Conservation (phyloP, 176 grass and related monocot species). For the Raddia distichophylla region DNA sequence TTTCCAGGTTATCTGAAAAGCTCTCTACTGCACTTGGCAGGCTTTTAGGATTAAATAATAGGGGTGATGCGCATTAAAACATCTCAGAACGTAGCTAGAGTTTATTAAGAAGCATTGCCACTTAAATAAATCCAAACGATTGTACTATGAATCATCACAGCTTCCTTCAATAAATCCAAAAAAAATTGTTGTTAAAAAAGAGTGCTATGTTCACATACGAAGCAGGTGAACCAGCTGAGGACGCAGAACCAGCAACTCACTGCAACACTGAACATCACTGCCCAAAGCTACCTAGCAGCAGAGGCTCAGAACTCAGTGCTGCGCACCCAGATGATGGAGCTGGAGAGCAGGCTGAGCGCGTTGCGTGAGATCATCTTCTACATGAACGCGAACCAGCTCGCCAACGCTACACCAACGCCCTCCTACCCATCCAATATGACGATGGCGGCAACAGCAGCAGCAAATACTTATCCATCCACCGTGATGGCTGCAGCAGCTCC, state of each 20-base stretch:
- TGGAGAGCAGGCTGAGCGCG: constrained; percentile 42
- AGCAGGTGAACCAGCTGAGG: constrained; percentile 45
- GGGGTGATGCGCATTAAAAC: neutral
- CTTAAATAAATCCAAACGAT: neutral
- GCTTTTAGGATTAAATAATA: neutral
- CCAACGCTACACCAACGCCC: neutral
- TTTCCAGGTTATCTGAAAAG: neutral
- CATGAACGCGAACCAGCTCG: neutral
- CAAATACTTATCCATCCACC: neutral
- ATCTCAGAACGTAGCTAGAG: neutral
- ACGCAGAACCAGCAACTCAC: constrained; percentile 51
- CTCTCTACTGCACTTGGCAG: neutral
- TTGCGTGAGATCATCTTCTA: constrained; percentile 49
- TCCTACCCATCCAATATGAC: constrained; percentile 1
- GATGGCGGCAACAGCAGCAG: neutral
- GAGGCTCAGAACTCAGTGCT: constrained; percentile 70
- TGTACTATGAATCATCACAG: neutral
- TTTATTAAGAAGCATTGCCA: neutral
- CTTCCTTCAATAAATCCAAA: neutral
- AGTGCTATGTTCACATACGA: constrained; percentile 6
- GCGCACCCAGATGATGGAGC: constrained; percentile 54
- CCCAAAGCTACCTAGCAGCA: constrained; percentile 5
- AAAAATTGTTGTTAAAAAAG: neutral
- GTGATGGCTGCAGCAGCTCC: neutral
- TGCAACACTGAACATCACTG: constrained; percentile 36